Base-by-base conservation (phyloP, 192 early-diverging fungal species). In the Chytriomyces sp. region DNA sequence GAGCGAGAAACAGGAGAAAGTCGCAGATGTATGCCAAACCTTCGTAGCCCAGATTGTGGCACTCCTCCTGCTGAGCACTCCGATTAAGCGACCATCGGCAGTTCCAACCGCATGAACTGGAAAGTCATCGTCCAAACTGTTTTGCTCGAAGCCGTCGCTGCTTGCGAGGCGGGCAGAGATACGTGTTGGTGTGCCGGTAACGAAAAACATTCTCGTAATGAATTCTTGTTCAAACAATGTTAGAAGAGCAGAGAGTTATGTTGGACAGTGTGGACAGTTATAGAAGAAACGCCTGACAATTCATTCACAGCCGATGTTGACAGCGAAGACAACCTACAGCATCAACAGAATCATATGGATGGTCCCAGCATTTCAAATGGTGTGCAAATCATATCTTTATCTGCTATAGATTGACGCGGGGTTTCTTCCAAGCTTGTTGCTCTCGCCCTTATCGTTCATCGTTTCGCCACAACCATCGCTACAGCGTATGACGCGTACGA, bases 401-500 rank as follows among this genome's bases (percentile, higher is more conserved):
- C 17, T 22, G 17, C 44, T n/a, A 2, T 49, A n/a, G 44, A 22
- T 49, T 1, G 14, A 49, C 22, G 44, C 1, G 14, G 17, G 44
- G 22, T n/a, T 49, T 3, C 30, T 28, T 17, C 4, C 0, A 22
- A 67, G 65, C 25, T 37, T 6, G 33, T 33, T n/a, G 52, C 52
- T 3, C 32, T 59, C 8, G 69, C 58, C 4, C 31, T 70, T 33
- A 44, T 70, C 58, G 38, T 32, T n/a, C 69, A 70, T 26, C 26
- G 57, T 26, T 59, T 70, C 54, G 26, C 41, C 8, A 58, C 66
- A 12, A 70, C 69, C 5, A 28, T 32, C 6, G 40, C 17, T 1
- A 31, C 55, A 4, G 40, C 40, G 4, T 70, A 59, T 49, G 69
- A 70, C 56, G n/a, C 37, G n/a, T 70, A 70, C 69, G 69, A 70